Conservation (phyloP, 2,329 filamentous ascomycete species). For the Calonectria fujianensis region DNA sequence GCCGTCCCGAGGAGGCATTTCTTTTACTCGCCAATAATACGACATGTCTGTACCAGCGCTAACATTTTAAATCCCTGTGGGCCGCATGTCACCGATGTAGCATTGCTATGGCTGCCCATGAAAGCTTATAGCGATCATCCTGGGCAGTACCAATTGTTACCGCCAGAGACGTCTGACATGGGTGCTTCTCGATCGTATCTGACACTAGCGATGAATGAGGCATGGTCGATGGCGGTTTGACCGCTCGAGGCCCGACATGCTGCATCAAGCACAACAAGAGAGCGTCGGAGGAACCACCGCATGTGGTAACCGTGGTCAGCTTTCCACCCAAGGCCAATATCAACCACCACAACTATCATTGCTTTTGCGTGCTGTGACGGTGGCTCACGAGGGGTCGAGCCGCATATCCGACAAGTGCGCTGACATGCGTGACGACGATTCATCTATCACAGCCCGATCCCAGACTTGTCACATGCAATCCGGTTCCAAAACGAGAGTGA, state of each 20-base stretch:
- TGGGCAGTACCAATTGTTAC: neutral
- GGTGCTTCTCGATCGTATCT: neutral
- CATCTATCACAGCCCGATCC: neutral
- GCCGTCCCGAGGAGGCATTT: neutral
- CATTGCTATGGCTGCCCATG: neutral
- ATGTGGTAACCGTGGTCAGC: conserved; percentile 12
- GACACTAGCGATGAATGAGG: neutral
- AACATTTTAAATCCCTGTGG: neutral
- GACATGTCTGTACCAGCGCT: neutral
- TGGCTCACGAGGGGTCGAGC: neutral
- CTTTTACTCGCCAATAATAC: neutral
- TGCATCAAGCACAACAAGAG: conserved; percentile 22
- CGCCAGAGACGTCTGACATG: conserved; percentile 6
- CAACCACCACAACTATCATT: neutral
- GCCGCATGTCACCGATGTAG: neutral
- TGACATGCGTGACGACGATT: neutral
- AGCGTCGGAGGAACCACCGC: conserved; percentile 9
- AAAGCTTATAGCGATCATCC: conserved; percentile 5
- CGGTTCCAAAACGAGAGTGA: neutral
- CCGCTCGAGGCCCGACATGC: conserved; percentile 26
- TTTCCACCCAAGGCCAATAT: neutral
- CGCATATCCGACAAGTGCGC: neutral
- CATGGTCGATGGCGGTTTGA: conserved; percentile 2
- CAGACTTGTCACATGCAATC: neutral
- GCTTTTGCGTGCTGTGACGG: neutral